Evolutionary conservation across 2,329 filamentous ascomycete genomes (phyloP), one percentile per base, ranked within the genome.

Genomic region (Colletotrichum simmondsii): DNA sequence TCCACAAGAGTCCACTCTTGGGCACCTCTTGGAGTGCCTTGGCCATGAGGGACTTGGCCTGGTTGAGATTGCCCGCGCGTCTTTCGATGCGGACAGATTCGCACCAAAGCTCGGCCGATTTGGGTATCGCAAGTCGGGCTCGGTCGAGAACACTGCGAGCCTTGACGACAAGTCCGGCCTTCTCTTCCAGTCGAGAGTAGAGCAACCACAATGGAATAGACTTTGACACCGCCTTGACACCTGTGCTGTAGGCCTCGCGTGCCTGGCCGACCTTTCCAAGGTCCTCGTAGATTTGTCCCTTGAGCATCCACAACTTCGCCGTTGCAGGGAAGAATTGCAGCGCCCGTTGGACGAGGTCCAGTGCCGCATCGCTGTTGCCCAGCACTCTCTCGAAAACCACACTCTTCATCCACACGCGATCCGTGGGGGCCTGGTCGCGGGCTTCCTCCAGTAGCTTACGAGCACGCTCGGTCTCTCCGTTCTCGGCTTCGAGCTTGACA

Each of bases 221-320:
- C 75, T 92, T 92, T 3, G 95, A 91, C 68, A 95, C 96, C 0
- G 94, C 94, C 78, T 97, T 93, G 53, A 96, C 97, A 46, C 97
- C 97, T 5, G 94, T 93, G 72, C 90, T 91, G 83, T 97, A 98
- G 0, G 96, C 95, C 81, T 98, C 95, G 59, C 97, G 91, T 3
- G 97, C 97, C 82, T 97, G 94, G 0, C 93, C 92, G 16, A 93
- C 85, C 84, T 95, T 95, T 77, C 90, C 92, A 59, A 95, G 89
- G 56, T 92, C 89, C 79, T 98, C 94, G 86, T 99, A 99, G 75
- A 98, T 97, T 80, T 99, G 97, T 0, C 97, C 97, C 84, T 99
- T 99, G 86, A 98, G 94, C 94, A 98, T 98, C 93, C 96, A 98
- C 28, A 99, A 88, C 83, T 98, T 98, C 65, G 94, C 89, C 14